Conservation (phyloP, 352 stramenopile genomes). For the Thalassiosira hispida region DNA sequence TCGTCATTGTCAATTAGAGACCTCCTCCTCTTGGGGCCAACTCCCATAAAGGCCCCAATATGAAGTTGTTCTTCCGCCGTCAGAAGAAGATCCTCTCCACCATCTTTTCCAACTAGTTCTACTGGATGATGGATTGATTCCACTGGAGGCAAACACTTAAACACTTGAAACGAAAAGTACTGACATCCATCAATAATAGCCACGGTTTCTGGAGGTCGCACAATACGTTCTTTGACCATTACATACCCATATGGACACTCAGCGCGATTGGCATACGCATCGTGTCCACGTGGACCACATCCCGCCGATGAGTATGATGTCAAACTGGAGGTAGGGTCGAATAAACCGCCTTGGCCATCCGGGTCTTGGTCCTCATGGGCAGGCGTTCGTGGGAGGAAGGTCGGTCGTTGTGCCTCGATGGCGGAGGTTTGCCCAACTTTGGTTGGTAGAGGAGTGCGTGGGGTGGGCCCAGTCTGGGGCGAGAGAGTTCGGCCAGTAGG, state of each 20-base stretch:
- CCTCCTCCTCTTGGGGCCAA: background rate
- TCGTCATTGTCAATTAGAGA: background rate
- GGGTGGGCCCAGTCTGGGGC: no score
- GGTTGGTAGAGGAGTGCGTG: slow-evolving; percentile 2
- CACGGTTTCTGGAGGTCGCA: background rate
- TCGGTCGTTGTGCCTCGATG: no score
- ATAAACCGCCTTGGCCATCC: background rate
- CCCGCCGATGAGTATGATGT: slow-evolving; percentile 16
- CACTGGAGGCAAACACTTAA: slow-evolving; percentile 6
- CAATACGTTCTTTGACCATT: background rate
- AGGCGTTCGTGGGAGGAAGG: no score
- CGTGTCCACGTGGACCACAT: slow-evolving; percentile 23
- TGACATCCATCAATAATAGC: slow-evolving; percentile 22
- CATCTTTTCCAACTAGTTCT: background rate
- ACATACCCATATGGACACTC: slow-evolving; percentile 16
- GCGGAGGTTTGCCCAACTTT: background rate
- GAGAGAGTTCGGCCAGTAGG: background rate
- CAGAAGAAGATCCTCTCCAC: background rate
- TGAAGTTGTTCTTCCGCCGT: background rate
- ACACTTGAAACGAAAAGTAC: slow-evolving; percentile 33
- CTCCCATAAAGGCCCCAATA: no score
- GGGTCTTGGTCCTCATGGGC: background rate
- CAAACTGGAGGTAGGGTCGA: background rate
- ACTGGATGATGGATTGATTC: background rate
- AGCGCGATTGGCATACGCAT: slow-evolving; percentile 1